Conservation (phyloP, 2,329 filamentous ascomycete species). For the Talaromyces sp. region DNA sequence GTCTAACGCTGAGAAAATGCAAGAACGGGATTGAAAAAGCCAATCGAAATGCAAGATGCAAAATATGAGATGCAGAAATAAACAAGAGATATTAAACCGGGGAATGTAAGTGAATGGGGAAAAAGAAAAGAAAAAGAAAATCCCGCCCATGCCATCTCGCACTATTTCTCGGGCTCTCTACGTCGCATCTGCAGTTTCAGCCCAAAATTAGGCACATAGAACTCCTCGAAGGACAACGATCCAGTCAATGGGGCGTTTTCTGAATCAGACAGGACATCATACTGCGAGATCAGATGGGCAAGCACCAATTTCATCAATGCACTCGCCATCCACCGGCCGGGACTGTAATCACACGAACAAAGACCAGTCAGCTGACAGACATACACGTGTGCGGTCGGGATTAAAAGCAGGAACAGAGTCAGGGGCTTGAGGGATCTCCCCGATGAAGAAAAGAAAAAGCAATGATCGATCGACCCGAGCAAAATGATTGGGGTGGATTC, state of each 20-base stretch:
- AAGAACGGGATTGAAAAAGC: no score
- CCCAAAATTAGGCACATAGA: conserved; percentile 26
- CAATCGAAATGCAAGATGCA: neutral
- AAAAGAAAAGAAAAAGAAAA: no score
- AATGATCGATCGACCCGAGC: no score
- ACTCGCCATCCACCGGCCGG: conserved; percentile 27
- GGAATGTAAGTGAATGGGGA: no score
- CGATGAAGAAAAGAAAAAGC: neutral
- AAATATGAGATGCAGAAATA: neutral
- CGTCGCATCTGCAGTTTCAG: conserved; percentile 35
- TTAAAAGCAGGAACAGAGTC: conserved; percentile 10
- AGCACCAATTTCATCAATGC: conserved; percentile 23
- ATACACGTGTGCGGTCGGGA: conserved; percentile 8
- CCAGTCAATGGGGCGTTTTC: conserved; percentile 10
- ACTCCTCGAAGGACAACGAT: conserved; percentile 28
- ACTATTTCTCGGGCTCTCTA: conserved; percentile 24
- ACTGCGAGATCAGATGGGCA: conserved; percentile 18
- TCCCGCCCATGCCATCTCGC: no score
- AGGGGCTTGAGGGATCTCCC: neutral
- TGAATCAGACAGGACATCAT: conserved; percentile 18
- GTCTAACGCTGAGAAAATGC: no score
- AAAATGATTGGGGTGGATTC: no score
- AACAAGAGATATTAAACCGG: no score
- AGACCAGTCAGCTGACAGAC: conserved; percentile 16
- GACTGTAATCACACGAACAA: conserved; percentile 18